Percentiles rank a stretch among this genome's conserved stretches.
Evolutionary conservation across 2,329 filamentous ascomycete species (phyloP).

Genomic region (Fusarium denticulatum): DNA sequence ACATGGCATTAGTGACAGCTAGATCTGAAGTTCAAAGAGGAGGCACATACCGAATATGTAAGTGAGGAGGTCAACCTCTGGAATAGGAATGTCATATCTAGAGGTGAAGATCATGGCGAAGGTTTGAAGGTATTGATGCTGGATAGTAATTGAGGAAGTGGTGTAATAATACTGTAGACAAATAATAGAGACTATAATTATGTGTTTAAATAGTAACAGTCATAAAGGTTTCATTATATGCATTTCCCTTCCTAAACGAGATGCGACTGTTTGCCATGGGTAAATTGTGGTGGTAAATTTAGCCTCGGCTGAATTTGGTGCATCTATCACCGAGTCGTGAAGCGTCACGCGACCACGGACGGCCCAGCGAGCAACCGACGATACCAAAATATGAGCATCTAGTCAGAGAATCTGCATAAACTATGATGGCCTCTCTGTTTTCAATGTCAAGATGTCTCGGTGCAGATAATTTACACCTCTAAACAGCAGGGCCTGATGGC

Average conservation of each 20-base stretch:
- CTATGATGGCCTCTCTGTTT: too few relatives aligned
- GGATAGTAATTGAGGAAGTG: fast-evolving
- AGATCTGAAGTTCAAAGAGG: fast-evolving
- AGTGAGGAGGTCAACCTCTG: not conserved
- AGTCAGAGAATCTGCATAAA: fast-evolving
- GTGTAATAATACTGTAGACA: fast-evolving
- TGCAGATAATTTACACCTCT: too few relatives aligned
- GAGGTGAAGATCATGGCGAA: not conserved
- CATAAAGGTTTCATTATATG: fast-evolving
- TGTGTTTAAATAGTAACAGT: fast-evolving
- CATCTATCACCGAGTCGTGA: not conserved
- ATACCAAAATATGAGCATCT: too few relatives aligned
- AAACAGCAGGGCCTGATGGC: too few relatives aligned
- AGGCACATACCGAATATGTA: not conserved
- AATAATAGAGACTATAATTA: fast-evolving
- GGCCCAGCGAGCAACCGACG: fast-evolving
- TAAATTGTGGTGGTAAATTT: not conserved
- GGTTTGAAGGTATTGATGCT: fast-evolving
- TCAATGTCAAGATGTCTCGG: too few relatives aligned
- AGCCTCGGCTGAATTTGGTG: not conserved
- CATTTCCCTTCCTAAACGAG: fast-evolving
- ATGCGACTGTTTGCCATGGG: not conserved
- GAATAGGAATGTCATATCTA: not conserved
- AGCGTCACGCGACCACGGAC: not conserved
- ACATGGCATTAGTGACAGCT: not conserved